These are phyloP conservation scores for Heterobasidion annosum DNA, from an alignment of 1,284 basidiomycete species.

Conservation along the genomic window DNA sequence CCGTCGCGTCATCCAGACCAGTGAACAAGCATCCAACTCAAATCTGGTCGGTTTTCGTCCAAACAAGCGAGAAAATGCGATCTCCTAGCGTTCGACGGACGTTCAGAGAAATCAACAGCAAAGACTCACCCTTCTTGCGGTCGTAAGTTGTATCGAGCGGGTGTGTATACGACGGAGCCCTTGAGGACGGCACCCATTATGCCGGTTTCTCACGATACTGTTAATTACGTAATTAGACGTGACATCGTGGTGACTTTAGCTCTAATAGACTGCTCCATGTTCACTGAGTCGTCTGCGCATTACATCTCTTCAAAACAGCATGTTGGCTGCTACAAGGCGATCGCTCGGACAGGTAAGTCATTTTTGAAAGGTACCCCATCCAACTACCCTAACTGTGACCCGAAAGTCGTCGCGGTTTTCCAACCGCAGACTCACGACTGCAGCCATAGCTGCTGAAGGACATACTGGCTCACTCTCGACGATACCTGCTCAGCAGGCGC, in stretches of 20 bases:
- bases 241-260: too few species aligned
- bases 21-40: conserved; percentile 29
- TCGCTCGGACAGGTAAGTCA: conserved; percentile 16
- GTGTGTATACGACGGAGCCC: conserved; percentile 13
- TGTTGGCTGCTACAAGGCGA: conserved; percentile 19
- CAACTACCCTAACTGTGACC: neutral
- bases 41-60: conserved; percentile 11
- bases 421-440: neutral
- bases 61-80: neutral
- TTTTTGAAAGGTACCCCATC: neutral
- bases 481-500: neutral
- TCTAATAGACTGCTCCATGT: too few species aligned
- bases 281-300: too few species aligned
- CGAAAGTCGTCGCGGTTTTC: neutral
- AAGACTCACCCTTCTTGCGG: conserved; percentile 31
- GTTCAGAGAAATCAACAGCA: conserved; percentile 8
- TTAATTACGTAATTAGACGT: neutral
- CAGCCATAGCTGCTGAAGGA: neutral
- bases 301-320: conserved; percentile 4
- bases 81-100: conserved; percentile 2
- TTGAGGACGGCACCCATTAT: neutral
- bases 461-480: neutral
- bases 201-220: neutral
- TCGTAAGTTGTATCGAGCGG: conserved; percentile 21
- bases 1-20: conserved; percentile 26